Evolutionary conservation across 2,329 filamentous ascomycete genomes (phyloP).

Genomic region (Fusarium transvaalense): DNA sequence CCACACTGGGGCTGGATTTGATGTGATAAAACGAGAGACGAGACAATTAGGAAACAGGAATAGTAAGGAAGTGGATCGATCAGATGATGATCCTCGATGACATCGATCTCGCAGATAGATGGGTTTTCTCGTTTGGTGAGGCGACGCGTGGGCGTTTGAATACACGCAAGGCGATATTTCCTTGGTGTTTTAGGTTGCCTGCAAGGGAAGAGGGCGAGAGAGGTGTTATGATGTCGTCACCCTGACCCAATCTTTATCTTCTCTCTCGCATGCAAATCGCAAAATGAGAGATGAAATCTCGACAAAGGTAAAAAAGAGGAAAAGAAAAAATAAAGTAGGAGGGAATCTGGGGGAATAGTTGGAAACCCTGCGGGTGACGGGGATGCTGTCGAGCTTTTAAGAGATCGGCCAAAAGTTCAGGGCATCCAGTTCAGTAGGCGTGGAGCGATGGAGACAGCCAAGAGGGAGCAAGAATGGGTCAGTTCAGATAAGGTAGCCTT

Average conservation of each 20-base stretch:
- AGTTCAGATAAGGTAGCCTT: conserved; percentile 45
- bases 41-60: conserved; percentile 6
- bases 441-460: conserved; percentile 26
- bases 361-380: conserved; percentile 35
- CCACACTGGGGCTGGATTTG: conserved; percentile 12
- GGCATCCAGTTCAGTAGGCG: conserved; percentile 1
- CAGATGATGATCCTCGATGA: conserved; percentile 34
- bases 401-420: conserved; percentile 37
- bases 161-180: conserved; percentile 12
- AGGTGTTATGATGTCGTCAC: conserved; percentile 17
- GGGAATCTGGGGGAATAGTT: conserved; percentile 34
- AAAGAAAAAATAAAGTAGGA: conserved; percentile 15
- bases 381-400: conserved; percentile 45
- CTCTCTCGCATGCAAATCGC: neutral
- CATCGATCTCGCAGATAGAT: conserved; percentile 30
- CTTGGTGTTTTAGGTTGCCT: conserved; percentile 27
- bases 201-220: neutral
- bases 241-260: neutral
- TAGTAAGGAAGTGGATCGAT: conserved; percentile 34
- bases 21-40: conserved; percentile 28
- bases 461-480: conserved; percentile 45
- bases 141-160: conserved; percentile 14
- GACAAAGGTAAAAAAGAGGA: neutral
- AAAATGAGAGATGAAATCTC: neutral
- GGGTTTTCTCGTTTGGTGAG: conserved; percentile 8